Base-by-base conservation (phyloP, 257 asterid genomes). In the Capsicum chinense region DNA sequence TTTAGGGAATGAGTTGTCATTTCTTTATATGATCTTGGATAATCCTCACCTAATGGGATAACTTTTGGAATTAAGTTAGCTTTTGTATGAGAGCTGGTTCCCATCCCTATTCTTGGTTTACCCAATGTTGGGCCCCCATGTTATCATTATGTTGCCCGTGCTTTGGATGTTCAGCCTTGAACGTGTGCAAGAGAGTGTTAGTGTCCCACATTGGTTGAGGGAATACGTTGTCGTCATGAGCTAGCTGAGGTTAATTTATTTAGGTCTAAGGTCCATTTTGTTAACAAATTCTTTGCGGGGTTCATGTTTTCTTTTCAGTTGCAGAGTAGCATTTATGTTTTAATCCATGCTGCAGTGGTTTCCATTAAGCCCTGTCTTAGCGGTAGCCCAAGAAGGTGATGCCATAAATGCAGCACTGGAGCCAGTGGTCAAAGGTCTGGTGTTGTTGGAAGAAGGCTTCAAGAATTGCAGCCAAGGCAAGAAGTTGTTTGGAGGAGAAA, bases 381-480 rank as follows among this genome's bases (percentile, higher is more conserved):
- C 62, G 15, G 79, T 63, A 7, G 89, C 91, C 9, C 54, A 86
- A 15, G 93, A 83, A 5, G 92, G 90, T 79, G 94, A 91, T 71
- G 91, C 84, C 13, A 83, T 59, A 85, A 84, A 83, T 6, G 87
- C 82, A 0, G 82, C 85, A 5, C 12, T 86, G 12, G 87, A 50
- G 67, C 56, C 85, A 56, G 80, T 89, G 66, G 19, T 17, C 0
- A 92, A 90, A 83, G 93, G 93, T 0, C 56, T 88, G 17, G 85
- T 19, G 12, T 47, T 90, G 56, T 35, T 91, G 90, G 95, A 94
- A 69, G 93, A 85, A 64, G 97, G 91, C 15, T 92, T 91, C 70
- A 85, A 58, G 12, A 88, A 85, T 73, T 79, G 88, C 76, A 86
- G 92, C 91, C 90, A 90, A 79, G 97, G 92, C 14, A 89, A 88